Evolutionary conservation across 805 yeast genomes (phyloP).

Genomic region (Phaffomyces thermotolerans): DNA sequence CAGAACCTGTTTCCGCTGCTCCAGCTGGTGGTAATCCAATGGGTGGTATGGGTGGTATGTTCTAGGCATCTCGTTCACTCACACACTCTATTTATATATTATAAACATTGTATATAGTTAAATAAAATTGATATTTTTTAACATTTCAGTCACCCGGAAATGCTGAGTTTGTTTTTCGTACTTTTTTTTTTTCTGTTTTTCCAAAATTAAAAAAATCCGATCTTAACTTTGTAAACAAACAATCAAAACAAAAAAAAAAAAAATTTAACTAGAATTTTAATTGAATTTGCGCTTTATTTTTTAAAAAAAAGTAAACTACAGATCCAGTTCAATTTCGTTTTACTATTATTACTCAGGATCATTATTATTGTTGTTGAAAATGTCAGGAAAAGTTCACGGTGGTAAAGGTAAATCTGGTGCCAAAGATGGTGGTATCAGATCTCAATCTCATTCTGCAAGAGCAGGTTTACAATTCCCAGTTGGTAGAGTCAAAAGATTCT

Average conservation of each 20-base stretch:
- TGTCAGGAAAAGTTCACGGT: conserved; percentile 96
- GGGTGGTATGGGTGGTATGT: conserved; percentile 58
- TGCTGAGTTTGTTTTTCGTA: neutral
- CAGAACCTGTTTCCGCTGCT: conserved; percentile 54
- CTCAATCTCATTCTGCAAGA: conserved; percentile 87
- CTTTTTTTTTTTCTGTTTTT: neutral
- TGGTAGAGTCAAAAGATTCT: conserved; percentile 96
- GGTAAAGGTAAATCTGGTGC: conserved; percentile 95
- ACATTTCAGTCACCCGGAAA: neutral
- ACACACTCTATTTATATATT: no score
- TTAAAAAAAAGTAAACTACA: no score
- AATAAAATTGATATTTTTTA: neutral
- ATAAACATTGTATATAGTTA: conserved; percentile 6
- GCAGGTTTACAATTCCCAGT: conserved; percentile 97
- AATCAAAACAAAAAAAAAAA: conserved; percentile 1
- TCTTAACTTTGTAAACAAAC: conserved; percentile 12
- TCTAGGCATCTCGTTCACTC: conserved; percentile 6
- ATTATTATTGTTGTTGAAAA: conserved; percentile 20
- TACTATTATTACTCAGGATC: no score
- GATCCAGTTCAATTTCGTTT: no score
- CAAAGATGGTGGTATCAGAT: conserved; percentile 51
- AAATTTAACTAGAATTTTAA: neutral
- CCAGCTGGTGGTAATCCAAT: conserved; percentile 33
- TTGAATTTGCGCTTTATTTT: neutral
- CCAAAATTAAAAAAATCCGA: conserved; percentile 6